Percentiles rank a stretch among this genome's conserved stretches.
Conservation (phyloP, 1,284 basidiomycete genomes). For the Mycosarcoma mackinlayi region DNA sequence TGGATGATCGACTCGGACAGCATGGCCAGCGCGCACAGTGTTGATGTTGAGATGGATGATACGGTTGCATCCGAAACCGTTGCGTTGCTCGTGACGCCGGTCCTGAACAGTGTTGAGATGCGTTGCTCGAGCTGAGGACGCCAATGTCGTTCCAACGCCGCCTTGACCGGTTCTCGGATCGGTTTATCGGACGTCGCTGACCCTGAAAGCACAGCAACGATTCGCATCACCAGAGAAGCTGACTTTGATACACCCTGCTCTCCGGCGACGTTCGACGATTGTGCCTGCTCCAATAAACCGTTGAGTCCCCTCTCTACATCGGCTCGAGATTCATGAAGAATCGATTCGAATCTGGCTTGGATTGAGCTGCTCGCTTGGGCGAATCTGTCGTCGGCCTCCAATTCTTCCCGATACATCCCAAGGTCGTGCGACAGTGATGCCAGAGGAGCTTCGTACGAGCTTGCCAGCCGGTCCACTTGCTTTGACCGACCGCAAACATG, state of each 20-base stretch:
- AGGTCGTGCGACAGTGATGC: slow-evolving; percentile 17
- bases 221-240: slow-evolving; percentile 14
- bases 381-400: slow-evolving; percentile 20
- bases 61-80: not conserved
- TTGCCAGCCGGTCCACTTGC: slow-evolving; percentile 24
- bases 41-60: slow-evolving; percentile 9
- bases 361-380: slow-evolving; percentile 16
- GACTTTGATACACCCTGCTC: not conserved
- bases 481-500: slow-evolving; percentile 29
- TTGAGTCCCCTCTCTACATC: slow-evolving; percentile 22
- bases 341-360: slow-evolving; percentile 15
- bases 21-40: slow-evolving; percentile 19
- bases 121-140: slow-evolving; percentile 23
- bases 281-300: slow-evolving; percentile 12
- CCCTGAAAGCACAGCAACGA: slow-evolving; percentile 25
- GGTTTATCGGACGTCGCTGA: not conserved
- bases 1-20: slow-evolving; percentile 32
- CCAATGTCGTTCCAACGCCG: slow-evolving; percentile 30
- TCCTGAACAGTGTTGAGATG: slow-evolving; percentile 1
- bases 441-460: slow-evolving; percentile 27
- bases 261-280: not conserved
- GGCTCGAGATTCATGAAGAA: slow-evolving; percentile 10
- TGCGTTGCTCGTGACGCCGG: not conserved
- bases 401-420: slow-evolving; percentile 15
- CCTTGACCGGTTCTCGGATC: slow-evolving; percentile 15